Base-by-base conservation (phyloP, 2,329 filamentous ascomycete species). In the Diplocarpon rosae region DNA sequence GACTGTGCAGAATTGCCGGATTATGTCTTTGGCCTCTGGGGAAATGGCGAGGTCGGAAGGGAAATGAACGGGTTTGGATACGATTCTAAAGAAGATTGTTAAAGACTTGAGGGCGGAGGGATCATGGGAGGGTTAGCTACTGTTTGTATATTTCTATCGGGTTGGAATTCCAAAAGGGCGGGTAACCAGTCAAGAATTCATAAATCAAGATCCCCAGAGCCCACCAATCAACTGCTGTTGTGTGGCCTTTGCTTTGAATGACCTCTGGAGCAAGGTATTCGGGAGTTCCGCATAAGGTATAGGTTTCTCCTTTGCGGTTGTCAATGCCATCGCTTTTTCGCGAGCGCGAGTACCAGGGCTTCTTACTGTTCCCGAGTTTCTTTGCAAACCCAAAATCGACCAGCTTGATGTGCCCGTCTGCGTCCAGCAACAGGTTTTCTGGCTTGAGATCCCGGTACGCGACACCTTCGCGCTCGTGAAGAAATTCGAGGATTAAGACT, bases 331-430 rank as follows among this genome's bases (percentile, higher is more conserved):
- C n/a, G 28, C 13, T 31, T 9, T 31, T 32, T 30, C 14, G 15
- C 16, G 27, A 29, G 7, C 5, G 14, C 12, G 15, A 30, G 16
- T 42, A 16, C 20, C 2, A 12, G 7, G 14, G 42, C 66, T 58
- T 59, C 66, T 58, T 59, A 73, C 71, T 66, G 50, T 72, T 70
- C 29, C 83, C 81, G 17, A 90, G 71, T 51, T 83, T 77, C 69
- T 90, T 90, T 36, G 85, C 85, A 59, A 90, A 90, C 10, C 85
- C 85, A 67, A 90, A 90, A 63, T 90, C 85, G 4, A 90, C 85
- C 39, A 90, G 70, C 63, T 86, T 87, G 56, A 90, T 78, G 63
- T 90, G 85, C 2, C 85, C 85, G 28, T 86, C 74, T 37, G 72
- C 76, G 59, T 90, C 85, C 20, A 90, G 73, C 42, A 90, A 69